A percentile compares a stretch with the other conserved stretches of the same genome.
Conservation (phyloP, 176 grass and related monocot species). For the Carex pumila region DNA sequence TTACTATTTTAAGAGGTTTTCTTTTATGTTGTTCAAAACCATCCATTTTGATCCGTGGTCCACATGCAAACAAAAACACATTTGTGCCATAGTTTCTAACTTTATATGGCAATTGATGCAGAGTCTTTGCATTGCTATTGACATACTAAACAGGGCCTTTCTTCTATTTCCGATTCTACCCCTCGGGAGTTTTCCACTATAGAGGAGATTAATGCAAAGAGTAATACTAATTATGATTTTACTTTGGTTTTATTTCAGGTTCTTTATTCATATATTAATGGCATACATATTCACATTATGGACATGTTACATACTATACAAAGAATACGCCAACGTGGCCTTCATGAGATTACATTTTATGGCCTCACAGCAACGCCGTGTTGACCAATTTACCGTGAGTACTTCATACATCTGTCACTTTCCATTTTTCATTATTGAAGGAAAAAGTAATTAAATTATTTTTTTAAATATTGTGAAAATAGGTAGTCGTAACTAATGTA, state of each 20-base stretch:
- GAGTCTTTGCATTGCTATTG: not conserved
- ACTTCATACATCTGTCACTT: not conserved
- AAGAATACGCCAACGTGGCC: constrained; percentile 82
- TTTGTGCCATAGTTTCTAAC: not conserved
- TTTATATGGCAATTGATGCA: not conserved
- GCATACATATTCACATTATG: constrained; percentile 86
- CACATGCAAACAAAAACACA: not conserved
- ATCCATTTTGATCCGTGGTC: not conserved
- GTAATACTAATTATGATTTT: not conserved
- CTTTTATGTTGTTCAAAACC: not conserved
- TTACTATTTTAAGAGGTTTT: not conserved
- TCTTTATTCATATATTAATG: constrained; percentile 92
- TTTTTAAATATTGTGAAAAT: constrained; percentile 8
- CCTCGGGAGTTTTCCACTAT: not conserved
- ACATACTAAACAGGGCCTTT: not conserved
- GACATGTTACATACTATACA: constrained; percentile 76
- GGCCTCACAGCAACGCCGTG: constrained; percentile 75
- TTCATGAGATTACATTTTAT: constrained; percentile 98
- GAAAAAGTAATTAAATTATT: not conserved
- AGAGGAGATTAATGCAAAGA: not conserved
- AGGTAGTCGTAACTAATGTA: constrained; percentile 95
- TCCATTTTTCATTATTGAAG: constrained; percentile 4
- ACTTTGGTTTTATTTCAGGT: constrained; percentile 37
- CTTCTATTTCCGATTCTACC: not conserved
- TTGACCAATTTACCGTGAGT: constrained; percentile 94